Evolutionary conservation across 2,329 filamentous ascomycete species (phyloP).

Genomic region (Setomelanomma holmii): DNA sequence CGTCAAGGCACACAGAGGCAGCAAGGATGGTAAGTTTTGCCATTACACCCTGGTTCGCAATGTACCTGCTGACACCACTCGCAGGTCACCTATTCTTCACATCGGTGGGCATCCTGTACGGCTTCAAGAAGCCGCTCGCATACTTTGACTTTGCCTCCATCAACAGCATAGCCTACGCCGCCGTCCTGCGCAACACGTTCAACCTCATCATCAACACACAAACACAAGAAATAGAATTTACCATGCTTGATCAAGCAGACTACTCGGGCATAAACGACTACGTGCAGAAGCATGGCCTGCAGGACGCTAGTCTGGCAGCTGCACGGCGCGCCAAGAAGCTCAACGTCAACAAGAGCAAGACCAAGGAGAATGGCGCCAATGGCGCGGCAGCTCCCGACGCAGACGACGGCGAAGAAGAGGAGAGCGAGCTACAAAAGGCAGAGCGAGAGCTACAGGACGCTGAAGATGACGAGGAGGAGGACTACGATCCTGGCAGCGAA

Average conservation of each 20-base stretch:
- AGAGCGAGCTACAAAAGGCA: conserved; percentile 50
- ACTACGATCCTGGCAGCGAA: conserved; percentile 51
- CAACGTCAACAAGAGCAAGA: conserved; percentile 56
- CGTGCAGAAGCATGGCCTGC: conserved; percentile 65
- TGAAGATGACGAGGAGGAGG: conserved; percentile 52
- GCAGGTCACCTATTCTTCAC: conserved; percentile 69
- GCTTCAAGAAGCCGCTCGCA: conserved; percentile 69
- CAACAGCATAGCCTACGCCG: conserved; percentile 68
- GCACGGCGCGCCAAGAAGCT: conserved; percentile 66
- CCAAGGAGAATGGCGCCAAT: conserved; percentile 30
- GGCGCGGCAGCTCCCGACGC: conserved; percentile 3
- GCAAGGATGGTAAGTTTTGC: conserved; percentile 65
- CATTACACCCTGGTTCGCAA: too few relatives aligned
- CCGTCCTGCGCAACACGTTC: conserved; percentile 70
- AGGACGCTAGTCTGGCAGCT: conserved; percentile 69
- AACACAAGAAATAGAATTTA: conserved; percentile 66
- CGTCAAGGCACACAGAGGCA: conserved; percentile 68
- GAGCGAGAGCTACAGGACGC: conserved; percentile 46
- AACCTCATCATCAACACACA: conserved; percentile 66
- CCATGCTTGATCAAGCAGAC: conserved; percentile 70
- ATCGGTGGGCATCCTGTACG: conserved; percentile 66
- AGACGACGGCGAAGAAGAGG: conserved; percentile 40
- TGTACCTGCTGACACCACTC: conserved; percentile 19
- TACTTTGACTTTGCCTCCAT: conserved; percentile 68
- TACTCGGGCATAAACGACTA: conserved; percentile 68